Conservation (phyloP, 2,329 filamentous ascomycete genomes). For the Dactylellina drechsleri region DNA sequence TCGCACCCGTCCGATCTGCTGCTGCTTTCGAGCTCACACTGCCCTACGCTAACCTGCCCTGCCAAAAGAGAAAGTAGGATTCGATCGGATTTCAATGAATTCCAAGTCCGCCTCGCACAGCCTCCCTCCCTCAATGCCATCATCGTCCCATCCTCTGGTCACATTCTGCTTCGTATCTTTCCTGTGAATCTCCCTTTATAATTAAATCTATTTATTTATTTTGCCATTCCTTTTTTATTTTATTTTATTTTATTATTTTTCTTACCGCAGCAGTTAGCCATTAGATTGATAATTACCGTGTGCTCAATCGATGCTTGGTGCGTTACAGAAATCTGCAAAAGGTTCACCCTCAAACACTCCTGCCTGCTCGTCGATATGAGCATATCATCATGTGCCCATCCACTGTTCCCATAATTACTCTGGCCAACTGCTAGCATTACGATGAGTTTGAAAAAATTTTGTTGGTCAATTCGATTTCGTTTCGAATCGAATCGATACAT, state of each 20-base stretch:
- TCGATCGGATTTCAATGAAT: constrained; percentile 6
- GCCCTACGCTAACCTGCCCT: constrained; percentile 17
- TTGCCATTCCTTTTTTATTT: constrained; percentile 6
- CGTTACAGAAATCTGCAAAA: constrained; percentile 19
- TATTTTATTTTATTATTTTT: constrained; percentile 7
- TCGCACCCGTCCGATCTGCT: neutral
- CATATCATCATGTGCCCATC: constrained; percentile 28
- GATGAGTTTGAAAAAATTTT: neutral
- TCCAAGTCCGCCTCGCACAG: constrained; percentile 49
- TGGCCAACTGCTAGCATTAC: constrained; percentile 19
- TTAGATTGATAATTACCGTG: neutral
- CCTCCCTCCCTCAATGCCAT: constrained; percentile 16
- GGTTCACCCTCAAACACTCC: constrained; percentile 6
- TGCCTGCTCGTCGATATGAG: constrained; percentile 9
- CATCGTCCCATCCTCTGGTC: neutral
- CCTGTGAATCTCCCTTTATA: constrained; percentile 4
- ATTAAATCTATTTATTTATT: neutral
- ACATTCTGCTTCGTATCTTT: constrained; percentile 24
- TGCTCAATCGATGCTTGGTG: no score
- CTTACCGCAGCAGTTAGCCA: constrained; percentile 13
- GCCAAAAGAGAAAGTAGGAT: constrained; percentile 52
- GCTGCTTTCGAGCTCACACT: constrained; percentile 2
- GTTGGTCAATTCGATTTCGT: constrained; percentile 7
- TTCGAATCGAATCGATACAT: constrained; percentile 18
- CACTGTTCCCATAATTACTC: neutral